A percentile compares a stretch with the other conserved stretches of the same genome.
phyloP scores from a whole-genome alignment of 2,329 filamentous ascomycete genomes.

The Colletotrichum truncatum region DNA sequence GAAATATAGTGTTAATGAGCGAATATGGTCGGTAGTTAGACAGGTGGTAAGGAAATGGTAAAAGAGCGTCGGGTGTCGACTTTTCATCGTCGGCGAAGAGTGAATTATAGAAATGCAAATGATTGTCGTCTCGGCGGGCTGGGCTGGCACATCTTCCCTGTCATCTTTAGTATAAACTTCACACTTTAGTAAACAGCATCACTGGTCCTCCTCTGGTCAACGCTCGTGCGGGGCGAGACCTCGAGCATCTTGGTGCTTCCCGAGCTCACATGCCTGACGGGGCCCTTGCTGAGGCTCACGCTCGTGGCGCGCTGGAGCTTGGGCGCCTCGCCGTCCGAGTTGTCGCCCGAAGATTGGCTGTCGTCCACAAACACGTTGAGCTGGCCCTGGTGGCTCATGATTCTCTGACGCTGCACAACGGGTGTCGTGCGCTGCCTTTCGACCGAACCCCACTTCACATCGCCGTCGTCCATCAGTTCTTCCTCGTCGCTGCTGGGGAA shows the following conservation, averaged over 20 bases:
- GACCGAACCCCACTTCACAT: conserved; percentile 63
- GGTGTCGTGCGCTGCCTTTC: conserved; percentile 48
- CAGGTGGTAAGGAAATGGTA: conserved; percentile 8
- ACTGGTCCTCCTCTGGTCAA: conserved; percentile 44
- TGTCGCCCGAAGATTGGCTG: conserved; percentile 36
- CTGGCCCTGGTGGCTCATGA: conserved; percentile 63
- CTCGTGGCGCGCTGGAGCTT: conserved; percentile 73
- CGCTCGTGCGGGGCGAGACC: conserved; percentile 65
- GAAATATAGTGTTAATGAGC: conserved; percentile 41
- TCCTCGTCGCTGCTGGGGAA: conserved; percentile 68
- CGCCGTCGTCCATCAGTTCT: conserved; percentile 51
- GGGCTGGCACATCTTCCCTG: conserved; percentile 15
- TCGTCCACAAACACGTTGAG: conserved; percentile 52
- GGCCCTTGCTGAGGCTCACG: conserved; percentile 71
- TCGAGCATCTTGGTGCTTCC: conserved; percentile 81
- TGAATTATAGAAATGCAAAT: conserved; percentile 16
- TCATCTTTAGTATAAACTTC: conserved; percentile 2
- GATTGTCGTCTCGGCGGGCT: conserved; percentile 22
- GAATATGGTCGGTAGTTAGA: conserved; percentile 42
- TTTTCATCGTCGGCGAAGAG: neutral
- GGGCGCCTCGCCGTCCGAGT: conserved; percentile 44
- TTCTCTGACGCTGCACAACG: conserved; percentile 39
- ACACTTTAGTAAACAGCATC: conserved; percentile 10
- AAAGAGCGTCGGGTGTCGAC: conserved; percentile 4
- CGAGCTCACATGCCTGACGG: conserved; percentile 78